Percentiles rank a stretch among this genome's conserved stretches.
phyloP scores from a whole-genome alignment of 2,329 filamentous ascomycete species.

The Neodidymelliopsis sp. region DNA sequence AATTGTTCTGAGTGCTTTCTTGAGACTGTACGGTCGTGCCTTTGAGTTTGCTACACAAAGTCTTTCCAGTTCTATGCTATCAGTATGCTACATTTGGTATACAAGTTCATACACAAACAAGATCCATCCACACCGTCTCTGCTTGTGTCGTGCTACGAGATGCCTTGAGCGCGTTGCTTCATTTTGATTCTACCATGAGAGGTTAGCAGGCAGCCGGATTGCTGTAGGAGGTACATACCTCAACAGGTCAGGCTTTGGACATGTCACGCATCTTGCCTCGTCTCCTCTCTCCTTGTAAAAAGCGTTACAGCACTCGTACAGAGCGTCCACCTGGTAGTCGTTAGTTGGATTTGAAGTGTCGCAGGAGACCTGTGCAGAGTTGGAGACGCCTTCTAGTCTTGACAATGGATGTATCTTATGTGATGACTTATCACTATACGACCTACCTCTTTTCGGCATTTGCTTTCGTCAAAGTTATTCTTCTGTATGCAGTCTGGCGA shows the following conservation, averaged over 20 bases:
- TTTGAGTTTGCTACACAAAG: too few species aligned
- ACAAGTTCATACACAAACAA: too few species aligned
- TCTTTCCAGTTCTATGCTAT: too few species aligned
- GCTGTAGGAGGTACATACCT: constrained; percentile 48
- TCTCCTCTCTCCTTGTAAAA: constrained; percentile 86
- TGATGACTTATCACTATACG: background rate
- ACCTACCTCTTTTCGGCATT: constrained; percentile 69
- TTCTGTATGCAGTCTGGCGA: constrained; percentile 80
- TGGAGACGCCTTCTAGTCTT: too few species aligned
- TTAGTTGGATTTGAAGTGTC: constrained; percentile 6
- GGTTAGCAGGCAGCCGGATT: constrained; percentile 19
- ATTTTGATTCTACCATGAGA: constrained; percentile 70
- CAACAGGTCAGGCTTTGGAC: constrained; percentile 81
- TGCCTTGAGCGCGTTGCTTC: constrained; percentile 70
- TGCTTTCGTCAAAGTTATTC: constrained; percentile 85
- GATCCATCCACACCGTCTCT: too few species aligned
- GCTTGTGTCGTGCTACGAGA: constrained; percentile 7
- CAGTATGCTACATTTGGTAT: too few species aligned
- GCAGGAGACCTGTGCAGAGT: too few species aligned
- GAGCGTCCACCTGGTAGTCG: constrained; percentile 71
- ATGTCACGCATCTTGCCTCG: constrained; percentile 78
- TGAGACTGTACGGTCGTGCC: too few species aligned
- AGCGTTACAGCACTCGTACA: constrained; percentile 91
- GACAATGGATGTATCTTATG: background rate
- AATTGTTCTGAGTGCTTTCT: too few species aligned